Evolutionary conservation across 2,329 filamentous ascomycete genomes (phyloP).

Genomic region (Diaporthe destruens): DNA sequence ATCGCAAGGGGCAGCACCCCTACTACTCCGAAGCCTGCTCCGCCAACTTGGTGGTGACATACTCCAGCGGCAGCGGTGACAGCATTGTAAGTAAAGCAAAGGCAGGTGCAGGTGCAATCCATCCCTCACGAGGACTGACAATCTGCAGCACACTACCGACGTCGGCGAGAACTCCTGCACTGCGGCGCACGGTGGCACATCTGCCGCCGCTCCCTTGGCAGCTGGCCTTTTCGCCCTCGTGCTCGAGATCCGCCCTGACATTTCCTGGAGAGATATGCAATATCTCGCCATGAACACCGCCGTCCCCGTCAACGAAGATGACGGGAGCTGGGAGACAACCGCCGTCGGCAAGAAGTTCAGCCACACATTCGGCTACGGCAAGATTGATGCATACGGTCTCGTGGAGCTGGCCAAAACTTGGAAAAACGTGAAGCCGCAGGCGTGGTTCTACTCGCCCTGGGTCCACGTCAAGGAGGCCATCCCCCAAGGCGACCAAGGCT

Average conservation of each 20-base stretch:
- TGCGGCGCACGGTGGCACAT: slow-evolving; percentile 89
- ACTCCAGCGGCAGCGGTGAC: slow-evolving; percentile 90
- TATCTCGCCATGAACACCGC: slow-evolving; percentile 90
- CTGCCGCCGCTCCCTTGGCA: slow-evolving; percentile 91
- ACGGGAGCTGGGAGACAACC: slow-evolving; percentile 84
- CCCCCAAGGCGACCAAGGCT: slow-evolving; percentile 84
- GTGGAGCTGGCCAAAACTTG: slow-evolving; percentile 89
- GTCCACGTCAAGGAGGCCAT: slow-evolving; percentile 88
- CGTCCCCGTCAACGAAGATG: slow-evolving; percentile 79
- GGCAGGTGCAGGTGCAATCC: background rate
- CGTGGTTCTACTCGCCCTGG: slow-evolving; percentile 96
- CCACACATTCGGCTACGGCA: slow-evolving; percentile 95
- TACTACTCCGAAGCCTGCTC: slow-evolving; percentile 98
- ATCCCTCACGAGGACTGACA: background rate
- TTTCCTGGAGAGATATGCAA: slow-evolving; percentile 95
- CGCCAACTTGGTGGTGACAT: slow-evolving; percentile 94
- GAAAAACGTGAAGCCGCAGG: slow-evolving; percentile 91
- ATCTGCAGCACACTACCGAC: slow-evolving; percentile 84
- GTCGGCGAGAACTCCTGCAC: slow-evolving; percentile 87
- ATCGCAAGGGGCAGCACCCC: slow-evolving; percentile 87
- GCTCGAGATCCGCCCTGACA: slow-evolving; percentile 84
- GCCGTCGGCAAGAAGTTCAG: slow-evolving; percentile 87
- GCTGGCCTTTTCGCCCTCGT: slow-evolving; percentile 93
- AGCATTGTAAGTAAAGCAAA: slow-evolving; percentile 72
- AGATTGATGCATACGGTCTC: slow-evolving; percentile 87